phyloP scores from a whole-genome alignment of 2,329 filamentous ascomycete species.

The Diaporthe capsici region DNA sequence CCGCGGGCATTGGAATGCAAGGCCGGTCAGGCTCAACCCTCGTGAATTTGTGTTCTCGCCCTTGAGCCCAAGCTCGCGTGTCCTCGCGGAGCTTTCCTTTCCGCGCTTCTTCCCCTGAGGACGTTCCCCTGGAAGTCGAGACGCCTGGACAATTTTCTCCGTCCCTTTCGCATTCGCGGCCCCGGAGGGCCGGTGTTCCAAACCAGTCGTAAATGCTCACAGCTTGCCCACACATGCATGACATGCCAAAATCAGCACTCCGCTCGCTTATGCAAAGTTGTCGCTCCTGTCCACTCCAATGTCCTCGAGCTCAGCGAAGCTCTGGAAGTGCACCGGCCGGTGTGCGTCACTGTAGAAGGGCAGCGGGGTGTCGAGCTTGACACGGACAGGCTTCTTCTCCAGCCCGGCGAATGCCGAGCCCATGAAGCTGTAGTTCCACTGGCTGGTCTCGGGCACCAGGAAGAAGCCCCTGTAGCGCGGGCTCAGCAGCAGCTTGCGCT shows the following conservation, averaged over 20 bases:
- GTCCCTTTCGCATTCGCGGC: not conserved
- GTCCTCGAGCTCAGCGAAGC: slow-evolving; percentile 97
- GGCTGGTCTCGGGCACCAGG: slow-evolving; percentile 88
- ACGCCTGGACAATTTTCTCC: not conserved
- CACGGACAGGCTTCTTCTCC: slow-evolving; percentile 91
- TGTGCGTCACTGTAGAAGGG: slow-evolving; percentile 95
- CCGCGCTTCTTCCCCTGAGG: not conserved
- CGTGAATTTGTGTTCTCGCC: slow-evolving; percentile 8
- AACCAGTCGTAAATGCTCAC: not conserved
- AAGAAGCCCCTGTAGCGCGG: slow-evolving; percentile 97
- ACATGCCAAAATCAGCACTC: slow-evolving; percentile 1
- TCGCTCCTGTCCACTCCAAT: slow-evolving; percentile 94
- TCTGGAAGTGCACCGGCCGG: slow-evolving; percentile 94
- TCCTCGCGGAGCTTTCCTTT: not conserved
- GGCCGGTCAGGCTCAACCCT: not conserved
- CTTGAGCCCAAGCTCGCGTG: not conserved
- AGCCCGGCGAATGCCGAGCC: slow-evolving; percentile 88
- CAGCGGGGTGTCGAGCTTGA: slow-evolving; percentile 92
- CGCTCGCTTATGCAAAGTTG: slow-evolving; percentile 82
- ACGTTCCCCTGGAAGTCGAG: too few species aligned
- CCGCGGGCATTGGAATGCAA: not conserved
- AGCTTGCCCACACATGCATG: not conserved
- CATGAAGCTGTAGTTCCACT: slow-evolving; percentile 99
- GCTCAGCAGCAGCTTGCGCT: slow-evolving; percentile 92
- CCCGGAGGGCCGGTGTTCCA: not conserved